Evolutionary conservation across 1,284 basidiomycete genomes (phyloP), one percentile per base, ranked within the genome.

Genomic region (Ceratobasidium sp.): DNA sequence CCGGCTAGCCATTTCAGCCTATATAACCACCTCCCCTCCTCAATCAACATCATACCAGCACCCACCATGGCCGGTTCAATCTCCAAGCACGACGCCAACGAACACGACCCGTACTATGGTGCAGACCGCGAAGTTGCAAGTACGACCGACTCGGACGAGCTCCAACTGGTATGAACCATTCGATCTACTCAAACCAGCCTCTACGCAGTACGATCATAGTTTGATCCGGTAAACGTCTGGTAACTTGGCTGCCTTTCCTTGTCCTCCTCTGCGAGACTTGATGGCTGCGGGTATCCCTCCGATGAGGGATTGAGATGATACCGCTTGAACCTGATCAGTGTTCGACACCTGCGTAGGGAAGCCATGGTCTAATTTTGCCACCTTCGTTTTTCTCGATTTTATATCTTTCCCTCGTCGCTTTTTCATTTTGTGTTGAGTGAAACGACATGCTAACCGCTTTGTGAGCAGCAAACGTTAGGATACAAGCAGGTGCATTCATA

Each of bases 261-360:
- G 71, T 75, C 73, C 72, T 75, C 78, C 68, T 77, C 64, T 61
- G 28, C 20, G 42, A 46, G 60, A 71, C 72, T 80, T 77, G 90
- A 90, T 80, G 93, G 93, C 94, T 95, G 92, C 94, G 93, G 94
- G 94, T 95, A 95, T 93, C 92, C 33, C 33, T 33, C 89, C 79
- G 80, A 81, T 85, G 86, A 77, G 77, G 89, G 93, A 87, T 95
- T 96, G 94, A 96, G 95, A 96, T 93, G 80, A 95, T 90, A 96
- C 94, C 94, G 94, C 92, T 91, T 86, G 93, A 95, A 95, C 94
- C 93, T 95, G 95, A 94, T 90, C 93, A 95, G 94, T 90, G 93
- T 91, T 94, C 90, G 80, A 95, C 89, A 94, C 94, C 93, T 95
- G 95, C 94, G 94, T 94, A 85, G 95, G 94, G 94, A 94, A 95